phyloP scores from a whole-genome alignment of 2,329 filamentous ascomycete genomes.

The Ophiostoma ips region DNA sequence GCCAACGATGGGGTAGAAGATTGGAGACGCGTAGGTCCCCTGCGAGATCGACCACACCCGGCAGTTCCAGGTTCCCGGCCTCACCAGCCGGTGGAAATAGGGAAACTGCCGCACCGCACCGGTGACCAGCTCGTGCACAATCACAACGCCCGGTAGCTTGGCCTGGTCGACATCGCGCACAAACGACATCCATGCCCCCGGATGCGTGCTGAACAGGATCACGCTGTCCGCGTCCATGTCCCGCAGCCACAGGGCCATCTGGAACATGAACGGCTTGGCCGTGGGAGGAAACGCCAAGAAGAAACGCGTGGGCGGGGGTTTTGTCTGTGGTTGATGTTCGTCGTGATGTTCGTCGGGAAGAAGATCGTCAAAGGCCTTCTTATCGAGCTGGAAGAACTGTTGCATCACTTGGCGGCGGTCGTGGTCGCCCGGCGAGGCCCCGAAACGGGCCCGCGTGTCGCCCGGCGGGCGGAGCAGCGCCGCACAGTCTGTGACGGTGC shows the following conservation, averaged over 20 bases:
- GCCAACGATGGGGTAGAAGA: conserved; percentile 19
- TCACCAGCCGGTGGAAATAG: conserved; percentile 21
- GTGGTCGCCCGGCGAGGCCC: not conserved
- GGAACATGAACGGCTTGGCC: conserved; percentile 20
- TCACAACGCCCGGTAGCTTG: conserved; percentile 20
- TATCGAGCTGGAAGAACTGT: conserved; percentile 19
- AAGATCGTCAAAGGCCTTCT: conserved; percentile 17
- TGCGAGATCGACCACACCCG: conserved; percentile 29
- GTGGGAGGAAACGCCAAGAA: conserved; percentile 36
- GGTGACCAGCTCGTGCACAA: conserved; percentile 31
- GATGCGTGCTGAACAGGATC: conserved; percentile 26
- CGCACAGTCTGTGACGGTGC: conserved; percentile 14
- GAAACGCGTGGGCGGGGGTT: conserved; percentile 15
- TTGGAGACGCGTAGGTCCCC: conserved; percentile 17
- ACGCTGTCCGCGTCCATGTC: conserved; percentile 25
- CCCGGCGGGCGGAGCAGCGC: conserved; percentile 10
- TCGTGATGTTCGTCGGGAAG: not conserved
- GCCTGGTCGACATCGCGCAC: conserved; percentile 13
- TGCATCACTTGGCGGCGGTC: conserved; percentile 15
- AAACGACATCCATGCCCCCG: conserved; percentile 36
- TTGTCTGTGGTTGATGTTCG: not conserved
- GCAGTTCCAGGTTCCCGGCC: not conserved
- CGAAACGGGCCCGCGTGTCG: not conserved
- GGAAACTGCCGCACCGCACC: conserved; percentile 28
- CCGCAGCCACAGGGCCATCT: conserved; percentile 32